Percentiles rank a stretch among this genome's conserved stretches.
Conservation (phyloP, 2,329 filamentous ascomycete genomes). For the Talaromyces sp. region DNA sequence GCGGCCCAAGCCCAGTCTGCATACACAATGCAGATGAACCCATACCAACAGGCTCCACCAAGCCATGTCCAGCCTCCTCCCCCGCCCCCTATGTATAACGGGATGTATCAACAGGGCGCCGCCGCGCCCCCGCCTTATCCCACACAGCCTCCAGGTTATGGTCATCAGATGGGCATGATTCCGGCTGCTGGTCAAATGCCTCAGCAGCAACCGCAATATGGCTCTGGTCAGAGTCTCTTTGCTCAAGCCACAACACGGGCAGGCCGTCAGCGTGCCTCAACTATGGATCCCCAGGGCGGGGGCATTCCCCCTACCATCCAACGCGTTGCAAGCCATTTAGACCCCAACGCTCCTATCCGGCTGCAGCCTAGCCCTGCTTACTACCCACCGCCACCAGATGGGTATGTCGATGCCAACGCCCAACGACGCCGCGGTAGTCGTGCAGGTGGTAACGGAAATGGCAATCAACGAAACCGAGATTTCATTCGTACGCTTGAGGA, state of each 20-base stretch:
- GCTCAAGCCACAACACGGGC: constrained; percentile 75
- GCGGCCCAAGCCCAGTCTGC: constrained; percentile 70
- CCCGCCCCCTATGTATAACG: constrained; percentile 65
- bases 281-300: constrained; percentile 92
- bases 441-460: constrained; percentile 20
- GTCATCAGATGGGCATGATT: constrained; percentile 71
- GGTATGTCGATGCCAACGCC: constrained; percentile 68
- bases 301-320: constrained; percentile 93
- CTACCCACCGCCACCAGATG: constrained; percentile 89
- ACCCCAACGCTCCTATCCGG: constrained; percentile 90
- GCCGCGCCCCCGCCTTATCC: constrained; percentile 81
- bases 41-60: constrained; percentile 47
- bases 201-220: constrained; percentile 63
- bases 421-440: constrained; percentile 77
- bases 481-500: constrained; percentile 96
- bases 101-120: constrained; percentile 72
- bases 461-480: constrained; percentile 66
- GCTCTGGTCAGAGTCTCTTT: constrained; percentile 71
- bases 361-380: constrained; percentile 95
- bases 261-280: constrained; percentile 85
- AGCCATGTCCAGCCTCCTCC: constrained; percentile 58
- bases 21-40: constrained; percentile 66
- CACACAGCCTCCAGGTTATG: constrained; percentile 70
- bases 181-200: constrained; percentile 62
- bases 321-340: constrained; percentile 90